phyloP scores from a whole-genome alignment of 1,284 basidiomycete genomes.

The Trichosporon sp. region DNA sequence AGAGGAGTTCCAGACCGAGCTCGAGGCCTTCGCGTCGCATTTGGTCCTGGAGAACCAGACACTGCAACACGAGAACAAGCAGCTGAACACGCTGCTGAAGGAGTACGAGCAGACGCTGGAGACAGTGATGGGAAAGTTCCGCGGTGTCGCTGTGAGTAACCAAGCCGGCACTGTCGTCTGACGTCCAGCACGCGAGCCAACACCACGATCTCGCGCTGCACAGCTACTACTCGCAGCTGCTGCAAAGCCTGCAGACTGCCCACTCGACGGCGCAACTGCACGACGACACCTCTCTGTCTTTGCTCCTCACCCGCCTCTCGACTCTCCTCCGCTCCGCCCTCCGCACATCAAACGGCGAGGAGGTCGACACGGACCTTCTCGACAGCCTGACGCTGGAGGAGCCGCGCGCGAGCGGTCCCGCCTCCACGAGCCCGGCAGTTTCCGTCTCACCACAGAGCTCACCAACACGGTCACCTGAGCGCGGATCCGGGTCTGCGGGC shows the following conservation, averaged over 20 bases:
- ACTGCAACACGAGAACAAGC: slow-evolving; percentile 88
- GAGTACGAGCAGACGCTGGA: slow-evolving; percentile 95
- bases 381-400: neutral
- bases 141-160: slow-evolving; percentile 78
- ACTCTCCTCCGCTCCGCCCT: slow-evolving; percentile 67
- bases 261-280: slow-evolving; percentile 60
- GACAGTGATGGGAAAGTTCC: slow-evolving; percentile 93
- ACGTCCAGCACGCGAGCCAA: slow-evolving; percentile 75
- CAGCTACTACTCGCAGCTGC: slow-evolving; percentile 82
- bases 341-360: slow-evolving; percentile 66
- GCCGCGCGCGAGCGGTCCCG: neutral
- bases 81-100: slow-evolving; percentile 77
- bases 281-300: slow-evolving; percentile 59
- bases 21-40: slow-evolving; percentile 84
- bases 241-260: slow-evolving; percentile 67
- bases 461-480: neutral
- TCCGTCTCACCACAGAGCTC: neutral
- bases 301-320: slow-evolving; percentile 67
- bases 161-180: neutral
- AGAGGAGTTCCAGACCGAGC: slow-evolving; percentile 90
- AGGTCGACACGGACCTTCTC: slow-evolving; percentile 25
- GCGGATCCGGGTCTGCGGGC: neutral
- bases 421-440: neutral
- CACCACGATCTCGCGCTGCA: slow-evolving; percentile 84
- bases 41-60: slow-evolving; percentile 91